Evolutionary conservation across 805 yeast species (phyloP).

Genomic region (Candida odintsovae): DNA sequence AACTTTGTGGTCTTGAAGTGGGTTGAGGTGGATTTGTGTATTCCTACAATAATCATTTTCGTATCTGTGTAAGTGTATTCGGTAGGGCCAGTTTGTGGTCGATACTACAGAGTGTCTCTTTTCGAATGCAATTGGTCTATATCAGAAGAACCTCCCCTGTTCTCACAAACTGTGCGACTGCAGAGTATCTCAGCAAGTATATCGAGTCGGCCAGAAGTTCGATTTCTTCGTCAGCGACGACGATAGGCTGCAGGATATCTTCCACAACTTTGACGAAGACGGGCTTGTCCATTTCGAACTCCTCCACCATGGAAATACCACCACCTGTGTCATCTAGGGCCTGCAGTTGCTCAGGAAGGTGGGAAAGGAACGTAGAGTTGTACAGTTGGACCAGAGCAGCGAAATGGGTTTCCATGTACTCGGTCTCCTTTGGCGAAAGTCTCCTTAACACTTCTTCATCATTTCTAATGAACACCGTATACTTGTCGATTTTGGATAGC

Average conservation of each 20-base stretch:
- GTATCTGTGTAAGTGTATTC: neutral
- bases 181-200: constrained; percentile 66
- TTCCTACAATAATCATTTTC: too few species aligned
- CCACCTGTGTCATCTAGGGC: constrained; percentile 72
- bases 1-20: too few species aligned
- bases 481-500: constrained; percentile 59
- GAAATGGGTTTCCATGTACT: constrained; percentile 66
- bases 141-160: constrained; percentile 39
- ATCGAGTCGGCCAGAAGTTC: constrained; percentile 59
- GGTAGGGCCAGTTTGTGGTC: neutral
- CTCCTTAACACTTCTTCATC: constrained; percentile 31
- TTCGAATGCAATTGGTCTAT: constrained; percentile 11
- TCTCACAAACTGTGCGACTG: constrained; percentile 35
- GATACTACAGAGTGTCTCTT: neutral
- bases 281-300: constrained; percentile 70
- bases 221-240: constrained; percentile 49
- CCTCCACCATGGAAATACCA: constrained; percentile 66
- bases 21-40: too few species aligned
- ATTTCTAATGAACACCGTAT: constrained; percentile 52
- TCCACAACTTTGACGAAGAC: constrained; percentile 63
- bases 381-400: constrained; percentile 59
- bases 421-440: constrained; percentile 54
- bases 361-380: constrained; percentile 56
- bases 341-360: constrained; percentile 64
- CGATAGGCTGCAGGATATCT: constrained; percentile 33